Percentiles rank a stretch among this genome's conserved stretches.
Conservation (phyloP, 2,329 filamentous ascomycete species). For the Stagonosporopsis rhizophila region DNA sequence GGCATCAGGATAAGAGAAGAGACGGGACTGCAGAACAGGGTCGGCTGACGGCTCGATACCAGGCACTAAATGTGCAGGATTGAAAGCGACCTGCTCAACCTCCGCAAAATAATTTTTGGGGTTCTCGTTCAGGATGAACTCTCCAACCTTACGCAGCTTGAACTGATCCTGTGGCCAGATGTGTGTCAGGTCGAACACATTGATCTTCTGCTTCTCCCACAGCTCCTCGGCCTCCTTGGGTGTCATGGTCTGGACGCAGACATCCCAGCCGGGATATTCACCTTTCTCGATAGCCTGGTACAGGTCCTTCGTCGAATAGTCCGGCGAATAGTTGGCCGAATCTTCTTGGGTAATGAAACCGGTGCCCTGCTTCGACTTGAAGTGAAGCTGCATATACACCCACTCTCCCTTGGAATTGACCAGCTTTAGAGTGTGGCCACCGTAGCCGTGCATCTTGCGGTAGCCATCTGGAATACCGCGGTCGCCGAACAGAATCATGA, state of each 20-base stretch:
- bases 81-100: constrained; percentile 75
- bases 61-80: constrained; percentile 70
- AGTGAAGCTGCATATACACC: constrained; percentile 62
- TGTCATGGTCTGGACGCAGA: constrained; percentile 61
- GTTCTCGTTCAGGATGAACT: constrained; percentile 62
- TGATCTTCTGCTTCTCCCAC: constrained; percentile 62
- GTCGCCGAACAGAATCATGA: constrained; percentile 63
- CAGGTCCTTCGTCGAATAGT: constrained; percentile 62
- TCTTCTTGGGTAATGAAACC: constrained; percentile 62
- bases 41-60: constrained; percentile 74
- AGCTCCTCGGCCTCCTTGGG: constrained; percentile 59
- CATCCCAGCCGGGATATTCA: constrained; percentile 61
- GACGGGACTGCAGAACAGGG: constrained; percentile 71
- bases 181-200: constrained; percentile 63
- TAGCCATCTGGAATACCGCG: constrained; percentile 63
- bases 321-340: constrained; percentile 58
- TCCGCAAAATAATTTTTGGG: constrained; percentile 69
- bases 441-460: constrained; percentile 63
- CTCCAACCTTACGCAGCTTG: constrained; percentile 61
- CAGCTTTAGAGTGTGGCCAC: constrained; percentile 61
- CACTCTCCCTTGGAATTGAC: constrained; percentile 62
- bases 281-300: constrained; percentile 61
- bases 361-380: constrained; percentile 61
- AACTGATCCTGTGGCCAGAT: constrained; percentile 62
- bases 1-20: constrained; percentile 75